Evolutionary conservation across 768 basidiomycete genomes (phyloP), one percentile per base, ranked within the genome.

Genomic region (Filobasidium floriforme): DNA sequence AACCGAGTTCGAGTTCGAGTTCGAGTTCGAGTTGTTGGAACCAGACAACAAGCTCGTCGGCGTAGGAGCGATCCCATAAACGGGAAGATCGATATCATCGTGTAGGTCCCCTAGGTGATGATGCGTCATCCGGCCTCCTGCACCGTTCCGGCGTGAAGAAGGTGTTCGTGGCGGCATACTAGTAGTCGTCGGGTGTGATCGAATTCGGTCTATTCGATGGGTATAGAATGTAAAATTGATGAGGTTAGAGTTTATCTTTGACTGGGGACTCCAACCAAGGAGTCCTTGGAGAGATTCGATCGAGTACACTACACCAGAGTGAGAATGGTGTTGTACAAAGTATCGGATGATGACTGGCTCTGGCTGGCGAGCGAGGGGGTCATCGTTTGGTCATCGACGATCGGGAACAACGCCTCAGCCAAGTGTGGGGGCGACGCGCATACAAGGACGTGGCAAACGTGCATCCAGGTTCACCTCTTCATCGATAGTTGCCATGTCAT

Each of bases 351-450:
- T 37, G 32, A 37, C 32, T 37, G 32, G 32, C 32, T 37, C 32
- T 3, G 9, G 32, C 4, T 9, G 9, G 32, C 32, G 3, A 9
- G 32, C 3, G 4, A 4, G 32, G 32, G 32, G 32, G 32, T 37
- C 32, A 37, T 37, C 32, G 32, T 37, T 37, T 57, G 22, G 54
- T 32, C 24, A 57, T 57, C 54, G 54, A 57, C 15, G 24, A 57
- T 6, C 43, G 43, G 10, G 46, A 49, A 5, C 15, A 9, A 9
- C 32, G 32, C n/a, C n/a, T n/a, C n/a, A 37, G 32, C 32, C 32
- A 49, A 49, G 46, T n/a, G n/a, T n/a, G n/a, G 46, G 46, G 46
- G 46, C 46, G 46, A 57, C 54, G 54, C 54, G 54, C 54, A 28
- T 22, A 15, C 1, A 57, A 26, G 7, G 52, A n/a, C 46, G 24